These are phyloP conservation scores for Amaranthus palmeri DNA, from an alignment of 148 eudicot genomes.

Conservation along the genomic window DNA sequence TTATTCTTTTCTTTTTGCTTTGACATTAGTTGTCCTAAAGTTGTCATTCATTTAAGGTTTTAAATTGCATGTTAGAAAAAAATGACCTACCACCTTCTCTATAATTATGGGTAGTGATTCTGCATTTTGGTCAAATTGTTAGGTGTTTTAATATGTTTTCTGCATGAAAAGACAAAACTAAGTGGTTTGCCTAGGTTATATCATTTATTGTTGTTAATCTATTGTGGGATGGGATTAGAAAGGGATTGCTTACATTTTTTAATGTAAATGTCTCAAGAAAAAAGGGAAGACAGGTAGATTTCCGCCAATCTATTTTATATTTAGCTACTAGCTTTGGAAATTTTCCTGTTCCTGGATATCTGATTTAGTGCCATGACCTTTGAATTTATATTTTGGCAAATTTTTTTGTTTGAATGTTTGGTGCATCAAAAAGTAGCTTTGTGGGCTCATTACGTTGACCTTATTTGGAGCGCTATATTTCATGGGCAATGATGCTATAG, in stretches of 20 bases:
- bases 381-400: slow-evolving; percentile 6
- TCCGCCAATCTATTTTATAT: slow-evolving; percentile 6
- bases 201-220: slow-evolving; percentile 7
- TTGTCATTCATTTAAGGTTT: slow-evolving; percentile 1
- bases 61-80: slow-evolving; percentile 10
- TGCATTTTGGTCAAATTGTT: slow-evolving; percentile 22
- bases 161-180: slow-evolving; percentile 25
- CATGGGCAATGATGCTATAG: background rate
- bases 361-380: slow-evolving; percentile 3
- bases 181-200: slow-evolving; percentile 22
- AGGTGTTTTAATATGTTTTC: slow-evolving; percentile 17
- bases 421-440: background rate
- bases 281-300: slow-evolving; percentile 14
- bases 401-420: background rate
- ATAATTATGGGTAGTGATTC: slow-evolving; percentile 15
- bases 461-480: background rate
- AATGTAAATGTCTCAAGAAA: slow-evolving; percentile 10
- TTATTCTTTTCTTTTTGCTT: slow-evolving; percentile 2
- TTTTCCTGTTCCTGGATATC: background rate
- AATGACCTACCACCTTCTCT: slow-evolving; percentile 15
- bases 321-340: background rate
- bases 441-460: background rate
- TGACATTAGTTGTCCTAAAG: background rate
- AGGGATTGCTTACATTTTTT: background rate
- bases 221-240: background rate